Conservation (phyloP, 1,139 yeast genomes). For the Geotrichum siamense region DNA sequence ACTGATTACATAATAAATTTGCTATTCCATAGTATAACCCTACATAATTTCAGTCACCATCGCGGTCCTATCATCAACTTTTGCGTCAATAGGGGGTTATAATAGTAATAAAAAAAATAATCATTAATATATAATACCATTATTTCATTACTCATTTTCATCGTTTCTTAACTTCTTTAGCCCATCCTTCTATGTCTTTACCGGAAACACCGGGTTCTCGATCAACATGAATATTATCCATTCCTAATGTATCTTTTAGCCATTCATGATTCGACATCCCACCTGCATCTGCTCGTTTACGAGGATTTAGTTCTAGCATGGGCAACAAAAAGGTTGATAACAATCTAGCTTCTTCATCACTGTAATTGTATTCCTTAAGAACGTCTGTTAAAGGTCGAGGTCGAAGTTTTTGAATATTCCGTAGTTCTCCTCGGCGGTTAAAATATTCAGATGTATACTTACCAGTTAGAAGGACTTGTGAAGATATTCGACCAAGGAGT, state of each 20-base stretch:
- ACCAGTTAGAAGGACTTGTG: conserved; percentile 46
- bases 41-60: too few species aligned
- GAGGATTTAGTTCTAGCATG: conserved; percentile 66
- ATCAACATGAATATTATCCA: conserved; percentile 46
- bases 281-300: conserved; percentile 69
- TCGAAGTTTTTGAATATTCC: conserved; percentile 56
- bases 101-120: not conserved
- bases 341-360: conserved; percentile 47
- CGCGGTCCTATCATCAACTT: too few species aligned
- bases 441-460: conserved; percentile 48
- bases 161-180: conserved; percentile 33
- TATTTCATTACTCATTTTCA: not conserved
- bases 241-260: conserved; percentile 57
- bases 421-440: conserved; percentile 46
- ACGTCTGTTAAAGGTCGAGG: conserved; percentile 65
- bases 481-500: conserved; percentile 56
- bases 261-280: conserved; percentile 75
- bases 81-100: not conserved
- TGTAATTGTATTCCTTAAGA: conserved; percentile 59
- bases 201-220: conserved; percentile 59
- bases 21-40: too few species aligned
- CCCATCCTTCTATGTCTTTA: conserved; percentile 74
- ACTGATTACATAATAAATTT: too few species aligned
- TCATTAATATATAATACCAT: not conserved
- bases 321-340: conserved; percentile 61